phyloP scores from a whole-genome alignment of 495 filamentous ascomycete genomes.

The Daldinia vernicosa region DNA sequence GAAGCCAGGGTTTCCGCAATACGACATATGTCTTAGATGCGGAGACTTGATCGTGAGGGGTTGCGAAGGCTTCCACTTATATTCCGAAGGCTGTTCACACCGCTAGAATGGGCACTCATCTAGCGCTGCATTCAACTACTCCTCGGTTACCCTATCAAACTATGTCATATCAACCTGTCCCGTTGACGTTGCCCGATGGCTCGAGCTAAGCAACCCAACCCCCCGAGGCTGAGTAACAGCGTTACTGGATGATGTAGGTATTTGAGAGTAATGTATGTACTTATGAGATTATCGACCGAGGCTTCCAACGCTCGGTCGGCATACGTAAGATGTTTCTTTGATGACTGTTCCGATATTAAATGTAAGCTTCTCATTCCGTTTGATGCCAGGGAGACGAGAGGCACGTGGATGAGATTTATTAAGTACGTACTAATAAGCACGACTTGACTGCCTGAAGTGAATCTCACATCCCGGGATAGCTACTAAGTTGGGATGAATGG shows the following conservation, averaged over 20 bases:
- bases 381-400: slow-evolving; percentile 14
- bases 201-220: slow-evolving; percentile 24
- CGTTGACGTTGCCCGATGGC: slow-evolving; percentile 27
- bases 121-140: slow-evolving; percentile 33
- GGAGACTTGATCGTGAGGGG: slow-evolving; percentile 41
- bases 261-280: slow-evolving; percentile 22
- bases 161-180: slow-evolving; percentile 14
- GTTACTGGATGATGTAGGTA: slow-evolving; percentile 33
- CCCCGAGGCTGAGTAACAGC: slow-evolving; percentile 6
- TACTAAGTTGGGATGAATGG: slow-evolving; percentile 7
- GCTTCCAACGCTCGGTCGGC: slow-evolving; percentile 6
- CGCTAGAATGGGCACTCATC: slow-evolving; percentile 33
- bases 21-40: slow-evolving; percentile 34
- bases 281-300: slow-evolving; percentile 27
- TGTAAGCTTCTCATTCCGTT: slow-evolving; percentile 31
- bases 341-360: slow-evolving; percentile 35
- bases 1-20: slow-evolving; percentile 30
- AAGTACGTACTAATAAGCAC: slow-evolving; percentile 4
- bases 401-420: slow-evolving; percentile 26
- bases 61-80: slow-evolving; percentile 26
- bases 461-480: slow-evolving; percentile 14
- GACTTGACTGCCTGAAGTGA: slow-evolving; percentile 17
- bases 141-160: slow-evolving; percentile 30
- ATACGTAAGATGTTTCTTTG: slow-evolving; percentile 36
- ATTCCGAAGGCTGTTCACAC: slow-evolving; percentile 35